phyloP scores from a whole-genome alignment of 306 rosid species.

The Acacia crassicarpa region DNA sequence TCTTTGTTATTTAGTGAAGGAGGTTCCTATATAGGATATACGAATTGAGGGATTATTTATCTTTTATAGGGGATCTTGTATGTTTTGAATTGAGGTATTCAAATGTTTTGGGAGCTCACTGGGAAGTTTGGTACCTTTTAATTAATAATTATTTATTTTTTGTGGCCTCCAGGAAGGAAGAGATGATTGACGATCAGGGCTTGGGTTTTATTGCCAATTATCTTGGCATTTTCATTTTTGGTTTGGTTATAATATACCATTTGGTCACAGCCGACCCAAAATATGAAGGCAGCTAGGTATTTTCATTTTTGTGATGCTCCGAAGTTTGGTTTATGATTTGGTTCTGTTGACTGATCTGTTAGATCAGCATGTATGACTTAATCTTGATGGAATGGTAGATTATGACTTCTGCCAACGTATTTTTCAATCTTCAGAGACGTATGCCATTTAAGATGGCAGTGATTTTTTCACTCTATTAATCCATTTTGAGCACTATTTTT shows the following conservation, averaged over 20 bases:
- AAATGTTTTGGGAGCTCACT: background rate
- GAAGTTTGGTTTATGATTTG: slow-evolving; percentile 7
- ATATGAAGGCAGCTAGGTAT: slow-evolving; percentile 38
- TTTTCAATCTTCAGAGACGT: background rate
- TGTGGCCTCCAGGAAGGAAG: slow-evolving; percentile 14
- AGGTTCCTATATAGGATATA: background rate
- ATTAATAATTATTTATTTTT: background rate
- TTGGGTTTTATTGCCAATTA: slow-evolving; percentile 45
- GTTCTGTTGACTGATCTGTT: slow-evolving; percentile 26
- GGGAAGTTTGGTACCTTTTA: background rate
- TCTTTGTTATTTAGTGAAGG: background rate
- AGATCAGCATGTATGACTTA: background rate
- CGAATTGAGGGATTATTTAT: background rate
- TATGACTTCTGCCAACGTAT: background rate
- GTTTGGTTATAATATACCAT: slow-evolving; percentile 40
- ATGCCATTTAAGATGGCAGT: background rate
- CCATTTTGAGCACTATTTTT: background rate
- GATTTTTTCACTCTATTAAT: background rate
- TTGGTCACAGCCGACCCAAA: slow-evolving; percentile 39
- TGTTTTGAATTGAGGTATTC: background rate
- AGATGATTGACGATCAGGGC: slow-evolving; percentile 46
- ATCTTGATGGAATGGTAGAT: background rate
- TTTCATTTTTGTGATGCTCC: slow-evolving; percentile 14
- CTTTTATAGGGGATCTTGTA: background rate
- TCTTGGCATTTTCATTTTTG: slow-evolving; percentile 51